Percentiles rank a stretch among this genome's conserved stretches.
phyloP scores from a whole-genome alignment of 495 filamentous ascomycete genomes.

The Trichoderma gamsii region DNA sequence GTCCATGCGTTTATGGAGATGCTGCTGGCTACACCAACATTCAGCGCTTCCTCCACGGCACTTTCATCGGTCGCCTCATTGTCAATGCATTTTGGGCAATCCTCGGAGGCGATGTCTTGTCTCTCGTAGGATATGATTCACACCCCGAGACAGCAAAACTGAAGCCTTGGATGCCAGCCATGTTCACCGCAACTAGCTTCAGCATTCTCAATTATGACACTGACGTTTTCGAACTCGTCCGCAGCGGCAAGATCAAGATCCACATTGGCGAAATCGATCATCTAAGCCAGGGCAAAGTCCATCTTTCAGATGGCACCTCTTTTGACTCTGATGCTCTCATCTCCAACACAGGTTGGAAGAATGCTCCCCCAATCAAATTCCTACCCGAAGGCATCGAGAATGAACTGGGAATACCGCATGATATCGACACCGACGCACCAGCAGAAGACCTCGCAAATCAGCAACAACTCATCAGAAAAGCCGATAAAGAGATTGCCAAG shows the following conservation, averaged over 20 bases:
- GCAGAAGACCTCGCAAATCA: slow-evolving; percentile 29
- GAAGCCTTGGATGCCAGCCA: slow-evolving; percentile 55
- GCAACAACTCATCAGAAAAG: slow-evolving; percentile 28
- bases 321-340: slow-evolving; percentile 60
- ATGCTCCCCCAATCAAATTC: slow-evolving; percentile 57
- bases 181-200: slow-evolving; percentile 57
- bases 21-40: slow-evolving; percentile 36
- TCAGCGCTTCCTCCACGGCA: slow-evolving; percentile 56
- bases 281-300: slow-evolving; percentile 44
- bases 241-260: slow-evolving; percentile 51
- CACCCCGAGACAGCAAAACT: slow-evolving; percentile 60
- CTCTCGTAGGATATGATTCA: slow-evolving; percentile 51
- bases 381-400: slow-evolving; percentile 48
- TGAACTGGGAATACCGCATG: slow-evolving; percentile 41
- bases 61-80: slow-evolving; percentile 59
- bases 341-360: slow-evolving; percentile 64
- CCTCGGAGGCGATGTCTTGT: slow-evolving; percentile 53
- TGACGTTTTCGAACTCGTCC: slow-evolving; percentile 58
- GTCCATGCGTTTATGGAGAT: slow-evolving; percentile 40
- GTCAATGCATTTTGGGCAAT: slow-evolving; percentile 63
- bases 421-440: slow-evolving; percentile 14
- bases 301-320: slow-evolving; percentile 49
- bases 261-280: slow-evolving; percentile 55
- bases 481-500: slow-evolving; percentile 61
- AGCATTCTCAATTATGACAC: slow-evolving; percentile 66